Evolutionary conservation across 2,329 filamentous ascomycete species (phyloP).

Genomic region (Rhynchosporium secalis): DNA sequence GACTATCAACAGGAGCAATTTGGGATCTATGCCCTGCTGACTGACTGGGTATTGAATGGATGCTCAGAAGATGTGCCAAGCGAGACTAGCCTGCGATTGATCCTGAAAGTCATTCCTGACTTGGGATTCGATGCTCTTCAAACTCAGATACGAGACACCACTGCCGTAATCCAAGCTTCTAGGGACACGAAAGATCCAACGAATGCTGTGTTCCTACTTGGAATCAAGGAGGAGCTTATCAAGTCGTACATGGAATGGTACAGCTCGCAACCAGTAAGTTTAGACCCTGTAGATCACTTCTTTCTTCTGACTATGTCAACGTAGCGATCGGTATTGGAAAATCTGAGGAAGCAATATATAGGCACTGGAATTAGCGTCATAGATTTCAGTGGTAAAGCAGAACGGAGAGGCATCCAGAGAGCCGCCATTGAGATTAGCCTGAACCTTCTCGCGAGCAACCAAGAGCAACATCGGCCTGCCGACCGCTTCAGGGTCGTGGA

Average conservation of each 20-base stretch:
- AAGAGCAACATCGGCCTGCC: slow-evolving; percentile 36
- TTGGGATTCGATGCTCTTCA: neutral
- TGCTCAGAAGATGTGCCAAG: neutral
- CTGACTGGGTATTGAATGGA: neutral
- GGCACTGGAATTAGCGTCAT: neutral
- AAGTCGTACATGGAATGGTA: slow-evolving; percentile 15
- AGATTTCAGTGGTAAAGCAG: slow-evolving; percentile 34
- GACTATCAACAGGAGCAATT: neutral
- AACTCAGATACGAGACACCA: neutral
- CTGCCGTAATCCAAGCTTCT: neutral
- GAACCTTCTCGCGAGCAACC: slow-evolving; percentile 34
- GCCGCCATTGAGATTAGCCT: slow-evolving; percentile 35
- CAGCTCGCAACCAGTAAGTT: slow-evolving; percentile 13
- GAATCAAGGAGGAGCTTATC: slow-evolving; percentile 17
- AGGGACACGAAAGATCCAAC: neutral
- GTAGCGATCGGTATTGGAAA: slow-evolving; percentile 3
- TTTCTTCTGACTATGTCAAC: neutral
- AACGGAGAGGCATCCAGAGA: slow-evolving; percentile 35
- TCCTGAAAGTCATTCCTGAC: neutral
- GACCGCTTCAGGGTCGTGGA: slow-evolving; percentile 33
- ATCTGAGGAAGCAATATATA: slow-evolving; percentile 1
- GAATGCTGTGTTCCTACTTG: neutral
- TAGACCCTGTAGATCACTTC: neutral
- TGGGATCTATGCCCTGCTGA: neutral
- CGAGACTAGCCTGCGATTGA: neutral